Evolutionary conservation across 148 eudicot species (phyloP).

Genomic region (Rhododendron griersonianum): DNA sequence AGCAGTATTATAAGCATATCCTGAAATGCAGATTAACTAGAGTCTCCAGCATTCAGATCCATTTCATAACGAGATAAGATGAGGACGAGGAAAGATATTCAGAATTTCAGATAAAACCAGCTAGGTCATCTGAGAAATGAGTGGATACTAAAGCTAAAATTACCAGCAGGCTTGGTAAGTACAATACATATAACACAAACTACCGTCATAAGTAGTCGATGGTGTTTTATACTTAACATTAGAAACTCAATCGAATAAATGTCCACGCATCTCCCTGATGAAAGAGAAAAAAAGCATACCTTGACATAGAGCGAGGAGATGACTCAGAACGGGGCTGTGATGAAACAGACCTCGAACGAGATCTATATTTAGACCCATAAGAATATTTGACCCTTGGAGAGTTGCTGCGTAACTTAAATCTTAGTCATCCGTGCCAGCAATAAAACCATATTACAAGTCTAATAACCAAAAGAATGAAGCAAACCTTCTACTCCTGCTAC

Average conservation of each 20-base stretch:
- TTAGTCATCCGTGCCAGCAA: not conserved
- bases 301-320: slow-evolving; percentile 36
- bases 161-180: not conserved
- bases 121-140: not conserved
- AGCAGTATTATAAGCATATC: not conserved
- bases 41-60: not conserved
- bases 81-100: not conserved
- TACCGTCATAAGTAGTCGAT: not conserved
- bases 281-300: slow-evolving; percentile 28
- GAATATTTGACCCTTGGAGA: slow-evolving; percentile 49
- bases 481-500: slow-evolving; percentile 59
- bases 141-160: not conserved
- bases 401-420: slow-evolving; percentile 34
- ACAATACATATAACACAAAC: not conserved
- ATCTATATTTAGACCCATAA: slow-evolving; percentile 52
- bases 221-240: not conserved
- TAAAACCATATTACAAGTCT: not conserved
- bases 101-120: not conserved
- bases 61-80: not conserved
- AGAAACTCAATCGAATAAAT: not conserved
- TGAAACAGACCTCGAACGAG: slow-evolving; percentile 46
- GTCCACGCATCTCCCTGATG: not conserved
- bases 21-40: not conserved
- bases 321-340: slow-evolving; percentile 37
- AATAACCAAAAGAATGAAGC: not conserved